Conservation (phyloP, 768 basidiomycete genomes). For the Boletus huronensis region DNA sequence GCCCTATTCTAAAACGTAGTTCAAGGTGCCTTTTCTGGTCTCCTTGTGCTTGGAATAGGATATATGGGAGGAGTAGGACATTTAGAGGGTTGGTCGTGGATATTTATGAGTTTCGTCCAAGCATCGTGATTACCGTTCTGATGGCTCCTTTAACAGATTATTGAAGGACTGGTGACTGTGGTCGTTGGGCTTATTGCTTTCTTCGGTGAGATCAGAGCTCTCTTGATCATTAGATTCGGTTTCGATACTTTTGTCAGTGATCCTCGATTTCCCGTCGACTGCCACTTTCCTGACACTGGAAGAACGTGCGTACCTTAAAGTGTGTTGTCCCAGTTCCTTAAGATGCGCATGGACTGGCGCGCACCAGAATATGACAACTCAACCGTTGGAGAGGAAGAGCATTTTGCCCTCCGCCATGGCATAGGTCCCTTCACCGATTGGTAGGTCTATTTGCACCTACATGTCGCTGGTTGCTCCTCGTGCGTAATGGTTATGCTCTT, state of each 20-base stretch:
- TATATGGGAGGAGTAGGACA: conserved; percentile 48
- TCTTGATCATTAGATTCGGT: neutral
- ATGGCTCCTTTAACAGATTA: conserved; percentile 2
- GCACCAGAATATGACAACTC: conserved; percentile 38
- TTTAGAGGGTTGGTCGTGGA: conserved; percentile 62
- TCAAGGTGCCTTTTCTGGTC: conserved; percentile 52
- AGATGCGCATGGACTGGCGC: conserved; percentile 50
- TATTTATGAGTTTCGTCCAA: conserved; percentile 44
- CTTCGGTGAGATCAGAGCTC: conserved; percentile 35
- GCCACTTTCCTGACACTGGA: conserved; percentile 16
- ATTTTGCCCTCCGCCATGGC: conserved; percentile 51
- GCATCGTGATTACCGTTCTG: neutral
- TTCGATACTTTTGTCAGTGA: conserved; percentile 33
- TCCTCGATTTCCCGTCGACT: conserved; percentile 48
- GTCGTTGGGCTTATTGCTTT: conserved; percentile 51
- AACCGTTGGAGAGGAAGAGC: conserved; percentile 42
- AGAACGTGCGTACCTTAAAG: conserved; percentile 18
- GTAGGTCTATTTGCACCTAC: conserved; percentile 42
- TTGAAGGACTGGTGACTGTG: conserved; percentile 53
- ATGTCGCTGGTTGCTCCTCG: conserved; percentile 57
- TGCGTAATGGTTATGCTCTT: conserved; percentile 34
- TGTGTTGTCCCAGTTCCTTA: neutral
- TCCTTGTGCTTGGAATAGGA: conserved; percentile 53
- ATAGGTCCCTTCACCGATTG: conserved; percentile 55
- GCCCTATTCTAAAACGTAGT: neutral